Evolutionary conservation across 345 rosid genomes (phyloP), one percentile per base, ranked within the genome.

Genomic region (Litchi chinensis): DNA sequence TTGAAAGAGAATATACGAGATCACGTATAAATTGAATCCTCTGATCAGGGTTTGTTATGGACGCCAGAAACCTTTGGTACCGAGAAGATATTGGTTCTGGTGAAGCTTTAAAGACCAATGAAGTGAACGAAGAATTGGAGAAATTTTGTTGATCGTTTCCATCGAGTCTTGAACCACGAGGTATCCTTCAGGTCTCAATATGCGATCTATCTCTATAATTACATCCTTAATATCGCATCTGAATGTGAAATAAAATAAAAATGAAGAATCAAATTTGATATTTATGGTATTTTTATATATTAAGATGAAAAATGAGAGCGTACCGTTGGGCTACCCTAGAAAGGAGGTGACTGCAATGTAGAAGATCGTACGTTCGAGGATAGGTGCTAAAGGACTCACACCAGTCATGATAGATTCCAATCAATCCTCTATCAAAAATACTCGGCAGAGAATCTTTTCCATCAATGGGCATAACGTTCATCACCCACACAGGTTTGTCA

Each of bases 321-420:
- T 81, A 93, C 98, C 98, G 89, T 78, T 82, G 77, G 0, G 87
- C 71, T 52, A 89, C 85, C 63, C 74, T 74, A 75, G 81, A 83
- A 66, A 93, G 76, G 77, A 90, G 87, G 62, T 87, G 92, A 82
- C 95, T 90, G 56, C 98, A 88, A 80, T 93, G 97, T 64, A 95
- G 73, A 5, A 95, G 85, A 85, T 93, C 98, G 28, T 91, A 93
- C 15, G 98, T 89, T 79, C 98, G 89, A 73, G 98, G 98, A 76
- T 95, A 93, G 56, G 97, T 89, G 79, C 81, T 92, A 59, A 92
- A 84, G 5, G 98, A 91, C 87, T 95, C 98, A 4, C 98, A 93
- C 99, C 99, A 95, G 71, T 93, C 95, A 10, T 95, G 97, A 75
- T 92, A 93, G 76, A 89, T 76, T 68, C 99, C 99, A 52, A 95